These are phyloP conservation scores for Trichosporon sp. DNA, from an alignment of 1,284 basidiomycete species.

Conservation along the genomic window DNA sequence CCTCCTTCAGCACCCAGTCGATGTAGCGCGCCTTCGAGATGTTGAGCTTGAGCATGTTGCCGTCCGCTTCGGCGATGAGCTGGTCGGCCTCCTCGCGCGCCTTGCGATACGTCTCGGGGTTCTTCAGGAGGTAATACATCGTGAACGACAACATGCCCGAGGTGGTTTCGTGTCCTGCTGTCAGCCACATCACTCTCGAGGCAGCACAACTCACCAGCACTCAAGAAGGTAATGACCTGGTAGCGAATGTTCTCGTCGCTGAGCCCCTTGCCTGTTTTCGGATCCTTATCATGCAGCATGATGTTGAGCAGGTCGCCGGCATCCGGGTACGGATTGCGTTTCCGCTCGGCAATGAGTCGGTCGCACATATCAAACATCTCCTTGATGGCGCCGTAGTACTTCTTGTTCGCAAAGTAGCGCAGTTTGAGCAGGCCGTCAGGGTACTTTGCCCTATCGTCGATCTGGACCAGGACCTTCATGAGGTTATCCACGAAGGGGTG, in stretches of 20 bases:
- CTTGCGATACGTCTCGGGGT: constrained; percentile 53
- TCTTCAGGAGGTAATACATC: constrained; percentile 50
- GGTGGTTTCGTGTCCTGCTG: constrained; percentile 55
- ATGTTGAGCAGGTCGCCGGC: constrained; percentile 49
- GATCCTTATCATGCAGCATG: constrained; percentile 52
- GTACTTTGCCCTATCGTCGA: constrained; percentile 44
- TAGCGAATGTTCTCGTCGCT: constrained; percentile 50
- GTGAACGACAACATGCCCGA: constrained; percentile 33
- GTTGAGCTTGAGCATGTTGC: not conserved
- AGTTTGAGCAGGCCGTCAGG: constrained; percentile 47
- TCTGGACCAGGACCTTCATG: constrained; percentile 50
- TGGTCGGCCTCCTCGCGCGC: constrained; percentile 56
- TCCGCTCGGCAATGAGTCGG: not conserved
- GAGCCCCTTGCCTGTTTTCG: constrained; percentile 50
- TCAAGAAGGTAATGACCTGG: constrained; percentile 55
- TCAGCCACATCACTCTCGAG: constrained; percentile 17
- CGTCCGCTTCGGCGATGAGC: constrained; percentile 36
- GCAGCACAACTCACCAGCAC: constrained; percentile 44
- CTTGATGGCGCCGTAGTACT: constrained; percentile 49
- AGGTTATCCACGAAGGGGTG: constrained; percentile 48
- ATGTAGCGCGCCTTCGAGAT: constrained; percentile 51
- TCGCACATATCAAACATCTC: constrained; percentile 15
- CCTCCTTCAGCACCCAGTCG: constrained; percentile 52
- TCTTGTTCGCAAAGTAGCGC: constrained; percentile 44
- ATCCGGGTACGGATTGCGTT: constrained; percentile 25